phyloP scores from a whole-genome alignment of 1,284 basidiomycete genomes.

The Leccinum pseudoinsigne region DNA sequence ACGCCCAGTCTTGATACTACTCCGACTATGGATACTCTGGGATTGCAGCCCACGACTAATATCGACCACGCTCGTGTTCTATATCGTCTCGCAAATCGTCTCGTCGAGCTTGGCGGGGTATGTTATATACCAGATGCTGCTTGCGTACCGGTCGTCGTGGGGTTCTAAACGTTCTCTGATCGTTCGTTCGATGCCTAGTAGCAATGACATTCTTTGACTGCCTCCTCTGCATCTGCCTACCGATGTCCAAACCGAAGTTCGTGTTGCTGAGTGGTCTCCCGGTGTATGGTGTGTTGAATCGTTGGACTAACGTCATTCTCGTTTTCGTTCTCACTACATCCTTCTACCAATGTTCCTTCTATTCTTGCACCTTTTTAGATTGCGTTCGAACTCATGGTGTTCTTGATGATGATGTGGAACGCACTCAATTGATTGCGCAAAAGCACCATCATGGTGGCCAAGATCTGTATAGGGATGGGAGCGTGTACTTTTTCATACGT shows the following conservation, averaged over 20 bases:
- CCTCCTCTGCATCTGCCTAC: background rate
- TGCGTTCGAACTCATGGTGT: too few species aligned
- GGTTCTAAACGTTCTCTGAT: background rate
- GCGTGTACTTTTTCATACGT: too few species aligned
- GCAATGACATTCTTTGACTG: conserved; percentile 2
- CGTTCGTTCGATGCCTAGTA: background rate
- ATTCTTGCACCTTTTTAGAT: conserved; percentile 21
- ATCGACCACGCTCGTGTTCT: conserved; percentile 32
- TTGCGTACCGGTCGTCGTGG: conserved; percentile 27
- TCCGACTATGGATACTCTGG: conserved; percentile 46
- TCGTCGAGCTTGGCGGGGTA: conserved; percentile 30
- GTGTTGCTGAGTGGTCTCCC: conserved; percentile 33
- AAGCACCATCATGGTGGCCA: too few species aligned
- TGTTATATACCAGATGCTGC: conserved; percentile 30
- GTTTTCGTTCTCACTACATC: too few species aligned
- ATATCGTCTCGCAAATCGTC: conserved; percentile 32
- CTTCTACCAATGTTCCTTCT: background rate
- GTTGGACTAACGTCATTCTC: background rate
- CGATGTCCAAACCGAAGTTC: conserved; percentile 15
- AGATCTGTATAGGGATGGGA: too few species aligned
- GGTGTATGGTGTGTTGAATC: conserved; percentile 23
- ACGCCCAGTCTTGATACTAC: conserved; percentile 34
- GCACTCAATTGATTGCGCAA: too few species aligned
- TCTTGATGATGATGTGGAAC: conserved; percentile 11
- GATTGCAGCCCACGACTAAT: conserved; percentile 37